Evolutionary conservation across 768 basidiomycete genomes (phyloP).

Genomic region (Panaeolus cyanescens): DNA sequence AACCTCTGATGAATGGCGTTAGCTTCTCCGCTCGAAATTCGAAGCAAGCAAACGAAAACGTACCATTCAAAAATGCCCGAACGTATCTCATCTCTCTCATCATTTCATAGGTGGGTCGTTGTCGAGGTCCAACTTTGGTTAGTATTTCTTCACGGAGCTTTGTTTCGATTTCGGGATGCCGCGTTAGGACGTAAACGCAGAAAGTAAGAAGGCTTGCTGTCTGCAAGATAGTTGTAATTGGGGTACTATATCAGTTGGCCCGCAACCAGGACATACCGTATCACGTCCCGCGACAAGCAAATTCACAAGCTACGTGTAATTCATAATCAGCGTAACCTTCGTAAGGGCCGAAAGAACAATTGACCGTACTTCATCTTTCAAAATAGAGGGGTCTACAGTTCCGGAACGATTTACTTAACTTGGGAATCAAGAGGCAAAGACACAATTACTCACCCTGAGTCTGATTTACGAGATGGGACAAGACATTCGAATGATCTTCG

Average conservation of each 20-base stretch:
- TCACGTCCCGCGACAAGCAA: slow-evolving; percentile 60
- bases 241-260: background rate
- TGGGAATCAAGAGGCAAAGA: no score
- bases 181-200: slow-evolving; percentile 43
- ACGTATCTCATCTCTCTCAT: slow-evolving; percentile 48
- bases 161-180: slow-evolving; percentile 40
- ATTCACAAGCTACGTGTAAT: slow-evolving; percentile 45
- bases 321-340: slow-evolving; percentile 7
- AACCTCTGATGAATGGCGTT: slow-evolving; percentile 31
- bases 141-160: slow-evolving; percentile 46
- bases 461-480: slow-evolving; percentile 51
- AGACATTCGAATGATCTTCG: slow-evolving; percentile 43
- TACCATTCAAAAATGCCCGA: slow-evolving; percentile 44
- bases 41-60: background rate
- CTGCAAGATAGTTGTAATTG: slow-evolving; percentile 15
- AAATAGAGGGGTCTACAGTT: slow-evolving; percentile 23
- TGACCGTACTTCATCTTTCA: slow-evolving; percentile 42
- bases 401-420: background rate
- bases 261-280: slow-evolving; percentile 34
- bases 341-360: background rate
- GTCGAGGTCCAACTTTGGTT: slow-evolving; percentile 34
- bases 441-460: slow-evolving; percentile 41
- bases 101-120: slow-evolving; percentile 43
- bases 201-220: slow-evolving; percentile 44
- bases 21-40: background rate